Percentiles rank a stretch among this genome's conserved stretches.
Conservation (phyloP, 805 yeast genomes). For the Candida nemodendra region DNA sequence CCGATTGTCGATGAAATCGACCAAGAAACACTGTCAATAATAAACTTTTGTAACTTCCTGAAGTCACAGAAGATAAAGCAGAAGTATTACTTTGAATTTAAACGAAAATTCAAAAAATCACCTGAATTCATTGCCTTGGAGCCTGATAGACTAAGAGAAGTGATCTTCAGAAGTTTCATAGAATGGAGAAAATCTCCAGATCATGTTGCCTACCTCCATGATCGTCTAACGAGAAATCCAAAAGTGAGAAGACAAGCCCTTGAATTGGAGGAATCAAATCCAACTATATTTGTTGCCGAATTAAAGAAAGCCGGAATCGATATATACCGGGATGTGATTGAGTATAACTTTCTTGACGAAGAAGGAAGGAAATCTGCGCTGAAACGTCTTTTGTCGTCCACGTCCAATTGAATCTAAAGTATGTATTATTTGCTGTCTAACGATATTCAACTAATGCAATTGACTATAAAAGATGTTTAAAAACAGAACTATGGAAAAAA, state of each 20-base stretch:
- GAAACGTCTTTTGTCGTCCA: constrained; percentile 5
- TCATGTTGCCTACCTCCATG: constrained; percentile 7
- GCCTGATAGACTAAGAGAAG: constrained; percentile 18
- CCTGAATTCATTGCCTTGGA: constrained; percentile 13
- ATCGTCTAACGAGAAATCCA: constrained; percentile 3
- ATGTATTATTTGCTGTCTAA: too few relatives aligned
- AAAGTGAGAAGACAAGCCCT: not conserved
- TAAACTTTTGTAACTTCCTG: constrained; percentile 11
- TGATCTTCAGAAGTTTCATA: constrained; percentile 14
- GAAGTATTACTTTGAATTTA: constrained; percentile 30
- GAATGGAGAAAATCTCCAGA: constrained; percentile 8
- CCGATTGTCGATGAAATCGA: constrained; percentile 7
- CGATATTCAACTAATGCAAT: too few relatives aligned
- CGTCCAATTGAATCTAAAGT: too few relatives aligned
- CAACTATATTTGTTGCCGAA: constrained; percentile 2
- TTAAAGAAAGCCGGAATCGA: constrained; percentile 2
- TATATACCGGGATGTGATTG: constrained; percentile 8
- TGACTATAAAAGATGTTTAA: too few relatives aligned
- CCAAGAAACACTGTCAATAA: constrained; percentile 7
- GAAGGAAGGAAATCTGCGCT: constrained; percentile 3
- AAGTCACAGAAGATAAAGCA: constrained; percentile 9
- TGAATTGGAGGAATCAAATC: not conserved
- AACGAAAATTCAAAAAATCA: constrained; percentile 17
- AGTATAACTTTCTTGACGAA: constrained; percentile 12
- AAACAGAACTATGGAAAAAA: too few relatives aligned